Conservation (phyloP, 164 flowering plant genomes). For the Cinnamomum chago region DNA sequence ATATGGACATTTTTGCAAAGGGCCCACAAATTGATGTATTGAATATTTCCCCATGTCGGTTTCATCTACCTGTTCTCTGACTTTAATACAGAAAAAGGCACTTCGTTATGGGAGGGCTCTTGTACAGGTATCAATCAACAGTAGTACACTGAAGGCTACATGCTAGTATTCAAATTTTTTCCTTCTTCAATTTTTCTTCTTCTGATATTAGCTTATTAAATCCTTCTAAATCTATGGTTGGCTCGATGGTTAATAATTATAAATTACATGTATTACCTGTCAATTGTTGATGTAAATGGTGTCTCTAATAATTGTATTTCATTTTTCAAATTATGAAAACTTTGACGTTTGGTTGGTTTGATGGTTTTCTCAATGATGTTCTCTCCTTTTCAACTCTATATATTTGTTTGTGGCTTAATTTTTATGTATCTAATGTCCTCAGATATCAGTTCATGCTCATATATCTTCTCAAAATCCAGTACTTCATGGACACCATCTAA, state of each 20-base stretch:
- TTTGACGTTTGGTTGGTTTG: too few species aligned
- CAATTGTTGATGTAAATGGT: too few species aligned
- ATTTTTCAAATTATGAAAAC: too few species aligned
- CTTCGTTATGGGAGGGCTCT: constrained; percentile 69
- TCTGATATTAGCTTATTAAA: too few species aligned
- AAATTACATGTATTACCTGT: too few species aligned
- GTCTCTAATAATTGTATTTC: too few species aligned
- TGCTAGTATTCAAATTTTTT: constrained; percentile 44
- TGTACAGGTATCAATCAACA: constrained; percentile 48
- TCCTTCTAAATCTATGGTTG: too few species aligned
- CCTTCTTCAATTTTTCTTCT: neutral
- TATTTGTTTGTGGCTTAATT: too few species aligned
- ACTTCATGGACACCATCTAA: constrained; percentile 42
- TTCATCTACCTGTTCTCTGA: neutral
- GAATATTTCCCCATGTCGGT: neutral
- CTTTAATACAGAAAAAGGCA: constrained; percentile 34
- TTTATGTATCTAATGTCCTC: constrained; percentile 2
- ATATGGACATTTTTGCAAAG: too few species aligned
- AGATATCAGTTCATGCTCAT: constrained; percentile 78
- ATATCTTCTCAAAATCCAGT: constrained; percentile 64
- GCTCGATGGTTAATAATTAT: too few species aligned
- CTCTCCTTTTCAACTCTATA: too few species aligned
- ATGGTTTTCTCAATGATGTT: too few species aligned
- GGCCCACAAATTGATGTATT: neutral
- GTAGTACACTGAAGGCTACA: constrained; percentile 48